Evolutionary conservation across 805 yeast genomes (phyloP).

Genomic region (Cephaloascus fragrans): DNA sequence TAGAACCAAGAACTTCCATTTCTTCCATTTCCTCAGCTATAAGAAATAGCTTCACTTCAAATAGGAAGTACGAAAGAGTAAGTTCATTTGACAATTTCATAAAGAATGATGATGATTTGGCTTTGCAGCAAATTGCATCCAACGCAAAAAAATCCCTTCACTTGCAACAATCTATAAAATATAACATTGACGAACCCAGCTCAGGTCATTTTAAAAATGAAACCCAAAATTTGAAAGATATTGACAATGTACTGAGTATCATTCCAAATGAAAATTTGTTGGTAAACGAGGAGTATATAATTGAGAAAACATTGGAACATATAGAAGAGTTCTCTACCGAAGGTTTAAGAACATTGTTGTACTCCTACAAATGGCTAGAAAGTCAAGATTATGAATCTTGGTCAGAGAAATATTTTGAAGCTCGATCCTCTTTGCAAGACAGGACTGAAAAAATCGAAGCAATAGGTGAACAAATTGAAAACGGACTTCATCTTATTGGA

Average conservation of each 20-base stretch:
- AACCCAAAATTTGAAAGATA: background rate
- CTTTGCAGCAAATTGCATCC: conserved; percentile 41
- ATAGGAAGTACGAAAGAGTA: conserved; percentile 9
- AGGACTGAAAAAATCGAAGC: conserved; percentile 58
- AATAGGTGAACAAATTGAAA: conserved; percentile 68
- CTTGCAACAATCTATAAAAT: conserved; percentile 46
- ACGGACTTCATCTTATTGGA: conserved; percentile 61
- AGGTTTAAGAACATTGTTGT: conserved; percentile 84
- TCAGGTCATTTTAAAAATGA: background rate
- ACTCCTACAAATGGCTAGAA: conserved; percentile 67
- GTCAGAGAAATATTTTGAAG: conserved; percentile 58
- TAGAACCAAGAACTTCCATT: conserved; percentile 7
- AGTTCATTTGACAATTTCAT: conserved; percentile 43
- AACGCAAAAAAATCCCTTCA: conserved; percentile 52
- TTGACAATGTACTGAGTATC: background rate
- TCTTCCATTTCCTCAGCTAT: conserved; percentile 20
- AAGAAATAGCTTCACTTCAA: conserved; percentile 16
- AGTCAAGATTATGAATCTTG: conserved; percentile 52
- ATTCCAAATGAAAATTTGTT: conserved; percentile 44
- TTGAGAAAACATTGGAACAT: conserved; percentile 82
- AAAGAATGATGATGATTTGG: conserved; percentile 33
- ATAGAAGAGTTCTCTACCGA: conserved; percentile 92
- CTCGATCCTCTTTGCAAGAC: conserved; percentile 65
- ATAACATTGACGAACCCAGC: conserved; percentile 21
- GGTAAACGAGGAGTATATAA: conserved; percentile 61